Conservation (phyloP, 2,329 filamentous ascomycete species). For the Pseudocercospora macadamiae region DNA sequence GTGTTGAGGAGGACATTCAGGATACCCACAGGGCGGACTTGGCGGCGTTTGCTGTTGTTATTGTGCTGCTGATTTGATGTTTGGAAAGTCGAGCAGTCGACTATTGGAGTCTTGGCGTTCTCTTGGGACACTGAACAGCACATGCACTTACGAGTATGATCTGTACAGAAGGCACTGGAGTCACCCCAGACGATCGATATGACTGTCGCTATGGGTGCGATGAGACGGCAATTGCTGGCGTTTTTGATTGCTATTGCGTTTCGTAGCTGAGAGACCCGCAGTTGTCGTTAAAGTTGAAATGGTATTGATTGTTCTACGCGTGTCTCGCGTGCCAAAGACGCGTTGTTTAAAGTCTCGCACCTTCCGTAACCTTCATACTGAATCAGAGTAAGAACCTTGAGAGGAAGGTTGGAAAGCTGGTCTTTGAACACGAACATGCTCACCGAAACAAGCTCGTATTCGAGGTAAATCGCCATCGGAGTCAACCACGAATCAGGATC, state of each 20-base stretch:
- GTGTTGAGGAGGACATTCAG: not conserved
- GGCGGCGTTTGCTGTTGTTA: not conserved
- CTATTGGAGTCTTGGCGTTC: not conserved
- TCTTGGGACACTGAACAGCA: not conserved
- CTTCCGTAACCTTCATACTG: no score
- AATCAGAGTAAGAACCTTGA: no score
- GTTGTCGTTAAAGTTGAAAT: not conserved
- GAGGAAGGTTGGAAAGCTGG: no score
- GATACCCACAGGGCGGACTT: constrained; percentile 3
- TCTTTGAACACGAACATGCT: no score
- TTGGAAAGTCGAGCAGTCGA: not conserved
- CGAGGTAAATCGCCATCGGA: not conserved
- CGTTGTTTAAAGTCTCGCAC: no score
- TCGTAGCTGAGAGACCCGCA: no score
- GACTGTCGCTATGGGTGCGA: not conserved
- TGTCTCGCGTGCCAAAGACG: not conserved
- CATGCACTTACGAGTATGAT: not conserved
- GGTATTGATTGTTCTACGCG: not conserved
- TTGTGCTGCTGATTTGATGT: not conserved
- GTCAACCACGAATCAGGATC: not conserved
- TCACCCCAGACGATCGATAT: not conserved
- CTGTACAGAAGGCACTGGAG: constrained; percentile 1
- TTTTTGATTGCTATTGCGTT: not conserved
- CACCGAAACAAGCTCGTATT: not conserved
- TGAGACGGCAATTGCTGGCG: not conserved